phyloP scores from a whole-genome alignment of 306 rosid genomes.

The Gynostemma pentaphyllum region DNA sequence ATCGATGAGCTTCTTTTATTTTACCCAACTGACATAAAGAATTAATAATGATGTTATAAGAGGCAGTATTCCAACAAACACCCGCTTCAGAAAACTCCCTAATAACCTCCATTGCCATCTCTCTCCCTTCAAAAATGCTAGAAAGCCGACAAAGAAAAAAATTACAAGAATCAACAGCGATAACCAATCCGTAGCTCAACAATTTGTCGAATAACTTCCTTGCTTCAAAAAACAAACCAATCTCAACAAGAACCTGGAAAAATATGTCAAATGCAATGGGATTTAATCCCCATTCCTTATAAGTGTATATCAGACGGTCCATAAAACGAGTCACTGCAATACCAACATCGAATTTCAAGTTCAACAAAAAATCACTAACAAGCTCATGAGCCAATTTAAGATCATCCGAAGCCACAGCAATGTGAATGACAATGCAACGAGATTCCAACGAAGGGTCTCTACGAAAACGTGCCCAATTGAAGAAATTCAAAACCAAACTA shows the following conservation, averaged over 20 bases:
- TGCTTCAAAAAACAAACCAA: conserved; percentile 51
- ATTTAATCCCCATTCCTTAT: conserved; percentile 71
- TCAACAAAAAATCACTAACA: conserved; percentile 45
- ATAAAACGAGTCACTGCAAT: conserved; percentile 28
- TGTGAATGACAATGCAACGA: conserved; percentile 58
- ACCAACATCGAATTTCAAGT: conserved; percentile 27
- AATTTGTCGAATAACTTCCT: conserved; percentile 41
- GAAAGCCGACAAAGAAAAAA: conserved; percentile 42
- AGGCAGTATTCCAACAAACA: conserved; percentile 55
- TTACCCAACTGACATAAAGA: conserved; percentile 50
- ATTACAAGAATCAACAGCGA: conserved; percentile 73
- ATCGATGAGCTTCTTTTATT: conserved; percentile 54
- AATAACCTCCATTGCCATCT: conserved; percentile 40
- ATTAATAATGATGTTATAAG: conserved; percentile 58
- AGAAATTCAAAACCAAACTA: conserved; percentile 44
- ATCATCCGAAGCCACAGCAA: conserved; percentile 54
- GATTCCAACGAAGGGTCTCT: conserved; percentile 49
- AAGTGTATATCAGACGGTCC: conserved; percentile 60
- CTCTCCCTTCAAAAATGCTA: conserved; percentile 25
- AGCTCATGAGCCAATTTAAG: conserved; percentile 47
- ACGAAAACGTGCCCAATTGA: conserved; percentile 55
- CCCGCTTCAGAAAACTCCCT: conserved; percentile 47
- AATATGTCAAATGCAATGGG: conserved; percentile 66
- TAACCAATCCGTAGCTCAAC: conserved; percentile 46
- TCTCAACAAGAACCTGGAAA: conserved; percentile 66